phyloP scores from a whole-genome alignment of 2,329 filamentous ascomycete genomes.

The Fusarium pilosicola region DNA sequence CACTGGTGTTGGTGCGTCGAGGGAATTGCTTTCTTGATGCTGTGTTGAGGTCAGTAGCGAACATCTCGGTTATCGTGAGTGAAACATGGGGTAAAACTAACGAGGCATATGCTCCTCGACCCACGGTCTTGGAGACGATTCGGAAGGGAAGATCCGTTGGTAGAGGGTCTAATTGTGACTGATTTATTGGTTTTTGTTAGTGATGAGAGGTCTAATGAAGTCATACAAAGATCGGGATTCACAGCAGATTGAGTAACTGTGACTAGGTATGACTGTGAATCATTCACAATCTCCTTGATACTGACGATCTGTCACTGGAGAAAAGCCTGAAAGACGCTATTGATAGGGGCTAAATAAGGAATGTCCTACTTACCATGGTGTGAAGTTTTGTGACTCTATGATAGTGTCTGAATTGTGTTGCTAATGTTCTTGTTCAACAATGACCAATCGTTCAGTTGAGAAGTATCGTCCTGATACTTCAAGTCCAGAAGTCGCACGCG shows the following conservation, averaged over 20 bases:
- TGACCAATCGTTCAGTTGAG: constrained; percentile 29
- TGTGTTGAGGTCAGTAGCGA: constrained; percentile 49
- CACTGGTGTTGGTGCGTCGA: constrained; percentile 74
- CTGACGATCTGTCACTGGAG: constrained; percentile 1
- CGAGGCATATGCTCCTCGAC: constrained; percentile 97
- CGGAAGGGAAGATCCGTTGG: constrained; percentile 89
- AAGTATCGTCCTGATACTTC: constrained; percentile 15
- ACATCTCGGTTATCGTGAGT: not conserved
- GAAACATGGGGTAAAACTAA: constrained; percentile 56
- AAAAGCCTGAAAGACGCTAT: not conserved
- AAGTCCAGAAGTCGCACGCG: constrained; percentile 23
- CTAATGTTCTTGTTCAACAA: constrained; percentile 17
- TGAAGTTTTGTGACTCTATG: not conserved
- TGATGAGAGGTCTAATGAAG: not conserved
- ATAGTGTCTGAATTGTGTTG: constrained; percentile 10
- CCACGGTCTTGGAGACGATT: constrained; percentile 95
- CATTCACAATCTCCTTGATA: constrained; percentile 12
- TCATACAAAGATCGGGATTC: not conserved
- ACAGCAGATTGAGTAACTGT: not conserved
- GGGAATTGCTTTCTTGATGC: constrained; percentile 91
- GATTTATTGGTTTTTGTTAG: constrained; percentile 56
- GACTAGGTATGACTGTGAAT: constrained; percentile 1
- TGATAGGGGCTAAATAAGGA: not conserved
- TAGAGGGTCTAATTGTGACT: constrained; percentile 90
- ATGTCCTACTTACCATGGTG: constrained; percentile 33